phyloP scores from a whole-genome alignment of 169 alveolate genomes.

The Plasmodium ovale region DNA sequence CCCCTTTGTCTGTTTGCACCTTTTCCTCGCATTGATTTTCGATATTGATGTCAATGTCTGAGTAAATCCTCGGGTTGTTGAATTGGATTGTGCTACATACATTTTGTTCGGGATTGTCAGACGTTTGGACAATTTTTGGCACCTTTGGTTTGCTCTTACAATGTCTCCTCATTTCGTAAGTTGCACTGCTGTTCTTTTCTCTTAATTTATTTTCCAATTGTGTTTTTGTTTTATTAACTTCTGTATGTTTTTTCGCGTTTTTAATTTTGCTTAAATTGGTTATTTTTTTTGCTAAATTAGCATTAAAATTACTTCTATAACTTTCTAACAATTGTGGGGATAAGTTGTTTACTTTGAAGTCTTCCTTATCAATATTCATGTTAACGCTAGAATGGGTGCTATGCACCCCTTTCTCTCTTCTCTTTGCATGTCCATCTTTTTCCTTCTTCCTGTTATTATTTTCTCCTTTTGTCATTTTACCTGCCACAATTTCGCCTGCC shows the following conservation, averaged over 20 bases:
- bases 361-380: conserved; percentile 3
- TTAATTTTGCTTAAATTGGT: conserved; percentile 8
- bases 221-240: conserved; percentile 6
- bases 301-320: conserved; percentile 7
- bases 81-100: background rate
- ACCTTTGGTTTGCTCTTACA: background rate
- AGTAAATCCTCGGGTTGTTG: background rate
- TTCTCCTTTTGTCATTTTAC: background rate
- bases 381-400: background rate
- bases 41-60: background rate
- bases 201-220: background rate
- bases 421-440: background rate
- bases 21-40: background rate
- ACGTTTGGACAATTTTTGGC: background rate
- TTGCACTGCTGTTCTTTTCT: background rate
- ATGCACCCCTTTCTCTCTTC: conserved; percentile 3
- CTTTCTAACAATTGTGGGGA: conserved; percentile 24
- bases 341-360: background rate
- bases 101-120: background rate
- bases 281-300: conserved; percentile 22
- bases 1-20: too few species aligned
- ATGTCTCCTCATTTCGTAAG: background rate
- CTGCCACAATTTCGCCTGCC: background rate
- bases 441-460: conserved; percentile 4
- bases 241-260: conserved; percentile 5